Conservation (phyloP, 1,284 basidiomycete species). For the Trametes polyzona region DNA sequence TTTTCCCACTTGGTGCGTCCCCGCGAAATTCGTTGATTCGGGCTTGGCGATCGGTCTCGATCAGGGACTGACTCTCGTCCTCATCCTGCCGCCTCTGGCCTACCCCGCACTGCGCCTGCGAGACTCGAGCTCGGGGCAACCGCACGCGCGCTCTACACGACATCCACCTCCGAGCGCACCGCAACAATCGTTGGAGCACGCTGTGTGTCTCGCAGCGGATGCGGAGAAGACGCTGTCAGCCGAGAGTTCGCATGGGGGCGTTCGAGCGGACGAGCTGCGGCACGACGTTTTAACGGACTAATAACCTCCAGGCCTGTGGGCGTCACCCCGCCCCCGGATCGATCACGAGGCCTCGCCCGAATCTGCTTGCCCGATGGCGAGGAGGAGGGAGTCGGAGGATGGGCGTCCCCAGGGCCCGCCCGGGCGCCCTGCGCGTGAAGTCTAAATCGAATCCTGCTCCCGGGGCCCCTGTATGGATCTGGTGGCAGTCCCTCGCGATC, state of each 20-base stretch:
- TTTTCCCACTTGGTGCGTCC: slow-evolving; percentile 2
- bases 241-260: background rate
- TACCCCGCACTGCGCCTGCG: background rate
- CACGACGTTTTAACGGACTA: background rate
- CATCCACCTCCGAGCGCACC: background rate
- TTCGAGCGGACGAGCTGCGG: background rate
- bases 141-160: background rate
- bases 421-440: background rate
- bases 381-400: background rate
- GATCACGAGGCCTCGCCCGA: slow-evolving; percentile 4
- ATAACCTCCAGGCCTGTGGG: background rate
- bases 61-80: background rate
- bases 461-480: background rate
- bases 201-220: background rate
- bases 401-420: background rate
- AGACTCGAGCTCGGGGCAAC: background rate
- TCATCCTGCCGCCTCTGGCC: background rate
- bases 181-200: background rate
- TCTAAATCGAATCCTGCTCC: slow-evolving; percentile 2
- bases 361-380: slow-evolving; percentile 6
- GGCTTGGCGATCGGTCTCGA: slow-evolving; percentile 14
- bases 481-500: slow-evolving; percentile 12
- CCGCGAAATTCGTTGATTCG: slow-evolving; percentile 2
- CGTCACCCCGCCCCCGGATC: slow-evolving; percentile 6
- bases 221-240: background rate